Conservation (phyloP, 2,329 filamentous ascomycete genomes). For the Rhytidhysteron rufulum region DNA sequence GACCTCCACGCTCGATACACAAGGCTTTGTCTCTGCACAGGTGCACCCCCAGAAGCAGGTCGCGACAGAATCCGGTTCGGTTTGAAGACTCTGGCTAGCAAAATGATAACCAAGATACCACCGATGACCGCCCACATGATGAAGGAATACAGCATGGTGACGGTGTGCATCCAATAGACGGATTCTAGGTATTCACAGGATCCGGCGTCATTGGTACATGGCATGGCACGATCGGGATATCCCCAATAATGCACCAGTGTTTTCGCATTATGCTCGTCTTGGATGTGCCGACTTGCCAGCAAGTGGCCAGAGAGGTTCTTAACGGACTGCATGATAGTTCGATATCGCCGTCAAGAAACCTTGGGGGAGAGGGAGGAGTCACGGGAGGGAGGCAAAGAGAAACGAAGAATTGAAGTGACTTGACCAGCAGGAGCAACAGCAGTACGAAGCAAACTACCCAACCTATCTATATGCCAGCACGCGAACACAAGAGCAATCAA, state of each 20-base stretch:
- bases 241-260: conserved; percentile 49
- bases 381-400: too few species aligned
- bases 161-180: conserved; percentile 50
- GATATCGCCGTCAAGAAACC: too few species aligned
- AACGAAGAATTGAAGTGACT: too few species aligned
- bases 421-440: too few species aligned
- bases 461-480: too few species aligned
- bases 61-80: conserved; percentile 11
- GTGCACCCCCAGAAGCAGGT: too few species aligned
- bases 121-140: conserved; percentile 52
- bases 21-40: conserved; percentile 11
- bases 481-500: too few species aligned
- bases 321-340: too few species aligned
- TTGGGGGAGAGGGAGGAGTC: too few species aligned
- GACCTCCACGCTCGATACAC: conserved; percentile 23
- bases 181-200: conserved; percentile 55
- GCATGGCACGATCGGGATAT: conserved; percentile 48
- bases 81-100: conserved; percentile 20
- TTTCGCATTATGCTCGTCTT: conserved; percentile 35
- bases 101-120: conserved; percentile 40
- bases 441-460: too few species aligned
- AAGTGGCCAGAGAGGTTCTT: too few species aligned
- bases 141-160: conserved; percentile 51
- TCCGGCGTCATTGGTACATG: conserved; percentile 53
- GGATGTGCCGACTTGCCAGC: too few species aligned